Evolutionary conservation across 208 protist species (phyloP), one percentile per base, ranked within the genome.

Genomic region (Trypanosoma lewisi): DNA sequence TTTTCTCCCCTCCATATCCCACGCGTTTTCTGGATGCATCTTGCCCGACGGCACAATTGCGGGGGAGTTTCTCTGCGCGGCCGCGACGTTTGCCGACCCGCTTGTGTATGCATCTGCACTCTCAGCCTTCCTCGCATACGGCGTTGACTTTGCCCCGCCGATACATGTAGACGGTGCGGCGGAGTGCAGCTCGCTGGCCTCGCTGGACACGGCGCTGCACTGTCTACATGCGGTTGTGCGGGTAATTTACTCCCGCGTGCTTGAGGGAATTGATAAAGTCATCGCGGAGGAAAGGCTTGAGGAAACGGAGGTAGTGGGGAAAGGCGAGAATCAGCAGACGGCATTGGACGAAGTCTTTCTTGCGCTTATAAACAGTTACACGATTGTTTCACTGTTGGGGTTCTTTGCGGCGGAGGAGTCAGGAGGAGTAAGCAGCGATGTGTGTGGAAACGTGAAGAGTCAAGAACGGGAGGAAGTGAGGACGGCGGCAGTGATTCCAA

Each of bases 101-200:
- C 41, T 65, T 8, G 16, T 83, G 3, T 87, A 77, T 44, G 64
- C 57, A 25, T 75, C 70, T 2, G 34, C 78, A 2, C 56, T 87
- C 6, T 50, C 54, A 3, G 50, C 36, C 2, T 69, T 83, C 21
- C 19, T 87, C 23, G 69, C 64, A 0, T 62, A 77, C 52, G 81
- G 81, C 36, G 63, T 87, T 1, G 41, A 70, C 50, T 63, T 63
- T 48, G 19, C 39, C 12, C n/a, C 37, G 34, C 23, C 49, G n/a
- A 28, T 33, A 7, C 60, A 47, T 28, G n/a, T 25, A n/a, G n/a
- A n/a, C n/a, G n/a, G n/a, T n/a, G n/a, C n/a, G n/a, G n/a, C n/a
- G n/a, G n/a, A n/a, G n/a, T n/a, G n/a, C n/a, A n/a, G n/a, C n/a
- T 19, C 37, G 21, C 39, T 62, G 31, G 6, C 56, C 12, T 50